A percentile compares a stretch with the other conserved stretches of the same genome.
Conservation (phyloP, 2,329 filamentous ascomycete genomes). For the Aspergillus nomiae region DNA sequence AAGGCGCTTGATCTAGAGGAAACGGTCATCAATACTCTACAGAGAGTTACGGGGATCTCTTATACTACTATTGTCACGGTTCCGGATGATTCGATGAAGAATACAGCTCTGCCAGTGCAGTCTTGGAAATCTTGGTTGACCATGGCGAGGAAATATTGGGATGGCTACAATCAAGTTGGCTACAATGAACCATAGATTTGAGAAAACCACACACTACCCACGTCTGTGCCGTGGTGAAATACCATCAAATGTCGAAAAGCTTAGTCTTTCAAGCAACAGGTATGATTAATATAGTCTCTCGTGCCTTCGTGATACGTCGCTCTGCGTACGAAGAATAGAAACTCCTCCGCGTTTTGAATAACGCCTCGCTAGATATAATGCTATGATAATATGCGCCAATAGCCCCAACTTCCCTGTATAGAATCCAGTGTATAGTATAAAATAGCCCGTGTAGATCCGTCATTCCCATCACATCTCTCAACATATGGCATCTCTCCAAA, state of each 20-base stretch:
- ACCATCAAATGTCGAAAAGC: not conserved
- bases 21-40: slow-evolving; percentile 2
- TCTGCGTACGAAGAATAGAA: slow-evolving; percentile 7
- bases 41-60: not conserved
- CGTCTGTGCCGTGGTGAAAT: not conserved
- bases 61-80: not conserved
- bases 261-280: not conserved
- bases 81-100: not conserved
- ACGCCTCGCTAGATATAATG: slow-evolving; percentile 33
- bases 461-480: not conserved
- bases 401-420: slow-evolving; percentile 6
- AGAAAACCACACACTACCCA: not conserved
- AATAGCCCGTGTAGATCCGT: not conserved
- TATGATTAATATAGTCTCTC: not conserved
- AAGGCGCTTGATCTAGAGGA: slow-evolving; percentile 24
- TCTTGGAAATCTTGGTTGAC: slow-evolving; percentile 30
- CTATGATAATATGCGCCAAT: slow-evolving; percentile 15
- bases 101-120: slow-evolving; percentile 2
- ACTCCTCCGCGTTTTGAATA: slow-evolving; percentile 9
- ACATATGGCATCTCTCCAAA: not conserved
- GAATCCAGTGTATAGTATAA: not conserved
- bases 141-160: slow-evolving; percentile 28
- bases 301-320: not conserved
- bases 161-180: not conserved
- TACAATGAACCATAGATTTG: not conserved